Evolutionary conservation across 805 yeast species (phyloP), one percentile per base, ranked within the genome.

Genomic region (Citeromyces matritensis): DNA sequence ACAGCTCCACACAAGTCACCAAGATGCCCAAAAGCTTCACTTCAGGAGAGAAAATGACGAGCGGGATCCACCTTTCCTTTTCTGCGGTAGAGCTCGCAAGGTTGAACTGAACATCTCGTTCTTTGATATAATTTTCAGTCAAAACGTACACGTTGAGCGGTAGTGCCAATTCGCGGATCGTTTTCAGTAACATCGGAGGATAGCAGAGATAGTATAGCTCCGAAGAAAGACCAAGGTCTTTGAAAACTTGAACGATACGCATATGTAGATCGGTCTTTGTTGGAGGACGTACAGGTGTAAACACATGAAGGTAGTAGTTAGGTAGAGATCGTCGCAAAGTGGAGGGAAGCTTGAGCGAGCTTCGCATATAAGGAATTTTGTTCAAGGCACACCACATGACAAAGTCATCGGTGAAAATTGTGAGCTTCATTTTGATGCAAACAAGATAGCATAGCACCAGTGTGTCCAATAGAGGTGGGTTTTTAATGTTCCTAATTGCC

Each of bases 391-490:
- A 47, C 48, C 65, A 52, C 4, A 44, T 40, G 15, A 70, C 42
- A 11, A 71, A 46, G 43, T 74, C 80, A 33, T 51, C 48, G 4
- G 64, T 38, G 42, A 65, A 70, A 2, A 75, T 39, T 1, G 83
- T 79, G 13, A 60, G 36, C 19, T 60, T 55, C 38, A 71, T 40
- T 34, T 62, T 59, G 6, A 65, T 37, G n/a, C 66, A 44, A 2
- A 74, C 67, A 30, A 73, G 35, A 44, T 74, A 76, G 12, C 72
- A 49, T 1, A 74, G 42, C 5, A 62, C 42, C 4, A 63, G 17
- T 11, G 27, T 26, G 26, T 29, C 26, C 23, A 14, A 10, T 15
- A 26, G 17, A n/a, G 23, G 30, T 17, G 26, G 35, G 29, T 24
- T 30, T 29, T 33, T 23, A 15, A 32, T 15, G 27, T 34, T 33